phyloP scores from a whole-genome alignment of 2,329 filamentous ascomycete species.

The Colletotrichum trifolii region DNA sequence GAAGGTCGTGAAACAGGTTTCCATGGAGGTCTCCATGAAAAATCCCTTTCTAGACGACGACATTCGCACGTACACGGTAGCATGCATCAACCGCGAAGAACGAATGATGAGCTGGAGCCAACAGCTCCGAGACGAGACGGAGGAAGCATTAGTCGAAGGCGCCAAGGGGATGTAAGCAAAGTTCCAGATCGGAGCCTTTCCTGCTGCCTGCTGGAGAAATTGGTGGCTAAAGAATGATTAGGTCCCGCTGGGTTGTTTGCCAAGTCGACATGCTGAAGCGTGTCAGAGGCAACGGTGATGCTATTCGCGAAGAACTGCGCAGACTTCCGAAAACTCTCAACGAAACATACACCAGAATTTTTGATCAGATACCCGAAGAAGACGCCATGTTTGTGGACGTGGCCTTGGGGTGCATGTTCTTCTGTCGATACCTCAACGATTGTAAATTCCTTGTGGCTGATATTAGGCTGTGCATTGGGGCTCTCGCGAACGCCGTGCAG shows the following conservation, averaged over 20 bases:
- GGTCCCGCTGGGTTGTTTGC: constrained; percentile 16
- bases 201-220: too few species aligned
- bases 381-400: accelerated
- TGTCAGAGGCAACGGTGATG: not conserved
- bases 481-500: too few species aligned
- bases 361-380: not conserved
- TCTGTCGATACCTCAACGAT: not conserved
- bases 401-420: not conserved
- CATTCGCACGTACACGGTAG: accelerated
- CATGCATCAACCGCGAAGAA: accelerated
- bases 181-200: too few species aligned
- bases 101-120: not conserved
- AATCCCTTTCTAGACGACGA: not conserved
- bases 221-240: not conserved
- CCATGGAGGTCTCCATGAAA: not conserved
- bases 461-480: too few species aligned
- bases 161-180: constrained; percentile 13
- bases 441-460: too few species aligned
- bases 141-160: not conserved
- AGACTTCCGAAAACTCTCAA: not conserved
- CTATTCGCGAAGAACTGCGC: not conserved
- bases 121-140: not conserved
- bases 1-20: accelerated
- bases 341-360: not conserved
- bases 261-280: not conserved